phyloP scores from a whole-genome alignment of 2,329 filamentous ascomycete species.

The Fusarium napiforme region DNA sequence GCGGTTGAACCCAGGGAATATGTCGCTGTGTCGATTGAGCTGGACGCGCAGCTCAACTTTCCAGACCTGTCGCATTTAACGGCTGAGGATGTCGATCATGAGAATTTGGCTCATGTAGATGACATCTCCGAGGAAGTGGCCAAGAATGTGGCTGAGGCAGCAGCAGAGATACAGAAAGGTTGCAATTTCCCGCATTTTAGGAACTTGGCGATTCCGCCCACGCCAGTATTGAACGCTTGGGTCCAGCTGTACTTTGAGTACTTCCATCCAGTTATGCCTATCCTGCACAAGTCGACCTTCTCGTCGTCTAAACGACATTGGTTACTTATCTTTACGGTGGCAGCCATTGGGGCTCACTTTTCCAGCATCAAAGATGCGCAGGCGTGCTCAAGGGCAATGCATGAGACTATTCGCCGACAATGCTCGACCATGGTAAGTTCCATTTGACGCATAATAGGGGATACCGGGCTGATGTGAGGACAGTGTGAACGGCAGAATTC shows the following conservation, averaged over 20 bases:
- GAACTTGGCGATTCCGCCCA: neutral
- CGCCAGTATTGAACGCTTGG: neutral
- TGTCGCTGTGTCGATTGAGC: neutral
- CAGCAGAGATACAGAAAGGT: neutral
- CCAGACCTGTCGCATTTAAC: neutral
- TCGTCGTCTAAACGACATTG: slow-evolving; percentile 2
- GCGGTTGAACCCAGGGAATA: slow-evolving; percentile 4
- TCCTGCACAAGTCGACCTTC: slow-evolving; percentile 1
- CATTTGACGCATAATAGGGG: no score
- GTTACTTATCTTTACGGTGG: slow-evolving; percentile 5
- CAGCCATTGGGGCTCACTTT: slow-evolving; percentile 3
- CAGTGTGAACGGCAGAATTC: slow-evolving; percentile 8
- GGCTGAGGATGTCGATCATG: neutral
- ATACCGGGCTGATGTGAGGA: neutral
- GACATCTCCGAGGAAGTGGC: neutral
- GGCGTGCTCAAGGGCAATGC: slow-evolving; percentile 2
- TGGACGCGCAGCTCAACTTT: slow-evolving; percentile 3
- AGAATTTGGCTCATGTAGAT: slow-evolving; percentile 5
- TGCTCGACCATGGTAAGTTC: neutral
- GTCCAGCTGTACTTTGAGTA: slow-evolving; percentile 10
- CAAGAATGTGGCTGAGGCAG: neutral
- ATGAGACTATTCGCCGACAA: neutral
- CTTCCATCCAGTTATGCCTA: slow-evolving; percentile 1
- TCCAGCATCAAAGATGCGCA: neutral
- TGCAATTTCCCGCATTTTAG: neutral